phyloP scores from a whole-genome alignment of 75 land plant genomes.

The Adiantum capillusveneris region DNA sequence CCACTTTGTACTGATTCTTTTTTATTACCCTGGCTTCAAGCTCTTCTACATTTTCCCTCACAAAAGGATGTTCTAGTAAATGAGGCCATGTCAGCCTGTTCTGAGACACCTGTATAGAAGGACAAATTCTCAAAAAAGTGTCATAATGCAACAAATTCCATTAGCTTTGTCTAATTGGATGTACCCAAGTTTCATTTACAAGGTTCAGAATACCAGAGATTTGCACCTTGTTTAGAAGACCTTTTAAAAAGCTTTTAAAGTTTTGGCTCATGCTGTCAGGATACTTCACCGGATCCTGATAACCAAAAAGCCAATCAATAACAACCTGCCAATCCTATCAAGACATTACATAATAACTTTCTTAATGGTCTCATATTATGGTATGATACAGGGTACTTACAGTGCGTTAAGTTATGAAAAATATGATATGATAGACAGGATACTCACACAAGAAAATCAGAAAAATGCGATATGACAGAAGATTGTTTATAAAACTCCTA shows the following conservation, averaged over 20 bases:
- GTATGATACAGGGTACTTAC: too few relatives aligned
- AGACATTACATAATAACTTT: neutral
- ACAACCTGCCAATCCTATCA: too few relatives aligned
- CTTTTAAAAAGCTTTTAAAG: constrained; percentile 82
- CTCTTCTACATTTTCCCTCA: constrained; percentile 63
- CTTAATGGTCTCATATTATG: too few relatives aligned
- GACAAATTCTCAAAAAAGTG: neutral
- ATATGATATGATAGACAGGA: too few relatives aligned
- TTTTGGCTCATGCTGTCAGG: constrained; percentile 86
- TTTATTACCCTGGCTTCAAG: constrained; percentile 47
- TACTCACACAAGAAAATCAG: too few relatives aligned
- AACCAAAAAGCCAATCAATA: too few relatives aligned
- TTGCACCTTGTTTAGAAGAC: constrained; percentile 89
- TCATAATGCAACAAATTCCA: too few relatives aligned
- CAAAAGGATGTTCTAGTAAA: constrained; percentile 93
- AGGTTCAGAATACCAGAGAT: neutral
- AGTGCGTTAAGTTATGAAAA: too few relatives aligned
- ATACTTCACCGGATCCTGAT: constrained; percentile 97
- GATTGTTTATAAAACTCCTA: too few relatives aligned
- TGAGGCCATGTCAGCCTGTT: constrained; percentile 89
- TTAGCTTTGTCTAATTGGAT: too few relatives aligned
- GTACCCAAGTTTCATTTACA: too few relatives aligned
- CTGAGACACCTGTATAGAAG: constrained; percentile 58
- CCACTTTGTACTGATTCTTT: neutral
- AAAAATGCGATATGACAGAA: too few relatives aligned